phyloP scores from a whole-genome alignment of 1,139 yeast species.

The Debaryomyces robertsiae region DNA sequence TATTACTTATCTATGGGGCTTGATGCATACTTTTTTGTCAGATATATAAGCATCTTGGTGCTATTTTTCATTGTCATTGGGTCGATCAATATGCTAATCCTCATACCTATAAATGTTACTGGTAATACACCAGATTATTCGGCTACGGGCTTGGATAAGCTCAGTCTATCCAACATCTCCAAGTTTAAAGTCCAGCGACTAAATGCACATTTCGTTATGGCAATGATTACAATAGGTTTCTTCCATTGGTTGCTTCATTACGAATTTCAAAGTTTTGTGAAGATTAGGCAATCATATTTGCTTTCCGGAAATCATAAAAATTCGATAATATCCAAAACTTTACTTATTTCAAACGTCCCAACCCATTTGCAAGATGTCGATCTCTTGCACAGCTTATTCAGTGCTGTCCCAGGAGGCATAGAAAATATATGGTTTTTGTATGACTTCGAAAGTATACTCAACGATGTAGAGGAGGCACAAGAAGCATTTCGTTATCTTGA shows the following conservation, averaged over 20 bases:
- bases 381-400: slow-evolving; percentile 28
- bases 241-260: slow-evolving; percentile 55
- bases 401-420: slow-evolving; percentile 48
- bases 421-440: slow-evolving; percentile 54
- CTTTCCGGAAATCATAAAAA: slow-evolving; percentile 27
- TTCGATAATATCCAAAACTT: slow-evolving; percentile 36
- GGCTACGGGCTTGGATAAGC: slow-evolving; percentile 55
- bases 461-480: slow-evolving; percentile 31
- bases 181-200: slow-evolving; percentile 45
- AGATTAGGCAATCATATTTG: slow-evolving; percentile 44
- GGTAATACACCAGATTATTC: slow-evolving; percentile 37
- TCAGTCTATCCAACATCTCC: slow-evolving; percentile 65
- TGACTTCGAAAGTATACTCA: slow-evolving; percentile 39
- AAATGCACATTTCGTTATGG: slow-evolving; percentile 57
- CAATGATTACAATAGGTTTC: slow-evolving; percentile 50
- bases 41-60: slow-evolving; percentile 53
- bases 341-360: slow-evolving; percentile 57
- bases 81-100: slow-evolving; percentile 50
- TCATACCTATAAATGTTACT: slow-evolving; percentile 58
- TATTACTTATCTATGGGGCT: slow-evolving; percentile 54
- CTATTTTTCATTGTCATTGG: slow-evolving; percentile 54
- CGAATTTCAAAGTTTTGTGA: slow-evolving; percentile 52
- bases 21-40: slow-evolving; percentile 65
- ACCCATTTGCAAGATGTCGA: slow-evolving; percentile 28
- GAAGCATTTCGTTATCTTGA: slow-evolving; percentile 46